Conservation (phyloP, 257 asterid genomes). For the Linderniella brevidens region DNA sequence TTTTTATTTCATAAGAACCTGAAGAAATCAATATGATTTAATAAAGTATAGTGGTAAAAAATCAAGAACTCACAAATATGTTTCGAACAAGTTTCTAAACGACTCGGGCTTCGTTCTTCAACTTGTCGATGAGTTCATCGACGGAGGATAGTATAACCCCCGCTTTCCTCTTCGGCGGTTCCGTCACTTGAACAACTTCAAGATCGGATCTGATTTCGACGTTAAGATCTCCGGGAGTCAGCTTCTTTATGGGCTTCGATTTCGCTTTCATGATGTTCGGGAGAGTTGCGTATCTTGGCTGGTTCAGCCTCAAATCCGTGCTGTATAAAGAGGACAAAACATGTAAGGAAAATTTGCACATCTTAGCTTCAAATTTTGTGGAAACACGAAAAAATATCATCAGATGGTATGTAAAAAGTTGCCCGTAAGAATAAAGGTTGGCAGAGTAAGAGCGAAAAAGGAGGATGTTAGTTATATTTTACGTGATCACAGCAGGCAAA, state of each 20-base stretch:
- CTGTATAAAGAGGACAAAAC: constrained; percentile 23
- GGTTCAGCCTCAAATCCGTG: constrained; percentile 82
- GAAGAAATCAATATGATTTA: too few relatives aligned
- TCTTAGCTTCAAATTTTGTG: too few relatives aligned
- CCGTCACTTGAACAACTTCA: constrained; percentile 64
- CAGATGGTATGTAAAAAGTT: background rate
- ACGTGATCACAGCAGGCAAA: constrained; percentile 96
- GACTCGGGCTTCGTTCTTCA: constrained; percentile 68
- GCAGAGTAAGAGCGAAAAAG: background rate
- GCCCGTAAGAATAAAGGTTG: background rate
- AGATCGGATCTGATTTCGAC: constrained; percentile 56
- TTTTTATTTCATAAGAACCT: too few relatives aligned
- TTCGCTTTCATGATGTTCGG: constrained; percentile 97
- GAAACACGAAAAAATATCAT: constrained; percentile 4
- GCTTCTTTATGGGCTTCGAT: constrained; percentile 63
- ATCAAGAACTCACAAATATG: too few relatives aligned
- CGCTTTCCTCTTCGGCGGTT: constrained; percentile 86
- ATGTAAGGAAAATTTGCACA: too few relatives aligned
- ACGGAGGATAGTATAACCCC: constrained; percentile 74
- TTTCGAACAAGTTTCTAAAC: constrained; percentile 15
- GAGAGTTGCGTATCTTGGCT: constrained; percentile 88
- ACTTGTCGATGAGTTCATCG: constrained; percentile 76
- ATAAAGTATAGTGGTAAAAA: too few relatives aligned
- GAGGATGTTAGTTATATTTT: constrained; percentile 10
- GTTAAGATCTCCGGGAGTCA: constrained; percentile 55